These are phyloP conservation scores for Podospora tetraspora DNA, from an alignment of 495 filamentous ascomycete species.

Conservation along the genomic window DNA sequence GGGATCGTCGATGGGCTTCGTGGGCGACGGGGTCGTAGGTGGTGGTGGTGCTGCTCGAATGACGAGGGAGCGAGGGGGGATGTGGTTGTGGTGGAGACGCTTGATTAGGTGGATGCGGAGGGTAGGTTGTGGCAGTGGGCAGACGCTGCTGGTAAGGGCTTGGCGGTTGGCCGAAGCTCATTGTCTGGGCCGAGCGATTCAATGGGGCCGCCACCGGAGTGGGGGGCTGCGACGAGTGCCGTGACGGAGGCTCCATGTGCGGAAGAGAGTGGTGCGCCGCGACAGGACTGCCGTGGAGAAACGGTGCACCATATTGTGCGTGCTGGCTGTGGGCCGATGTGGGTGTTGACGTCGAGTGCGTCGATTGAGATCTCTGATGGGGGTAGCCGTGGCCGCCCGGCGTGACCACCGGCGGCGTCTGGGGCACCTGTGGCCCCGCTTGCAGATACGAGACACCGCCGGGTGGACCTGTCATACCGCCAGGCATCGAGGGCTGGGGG, in stretches of 20 bases:
- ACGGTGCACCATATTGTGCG: conserved; percentile 43
- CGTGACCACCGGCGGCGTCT: conserved; percentile 46
- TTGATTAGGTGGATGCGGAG: conserved; percentile 25
- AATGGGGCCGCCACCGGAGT: conserved; percentile 52
- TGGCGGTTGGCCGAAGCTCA: conserved; percentile 33
- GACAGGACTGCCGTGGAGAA: conserved; percentile 51
- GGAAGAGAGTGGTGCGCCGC: conserved; percentile 39
- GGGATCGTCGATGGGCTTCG: conserved; percentile 32
- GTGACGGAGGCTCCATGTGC: conserved; percentile 40
- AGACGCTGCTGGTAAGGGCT: conserved; percentile 52
- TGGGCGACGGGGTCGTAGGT: conserved; percentile 36
- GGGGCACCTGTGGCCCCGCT: conserved; percentile 39
- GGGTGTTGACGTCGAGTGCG: conserved; percentile 52
- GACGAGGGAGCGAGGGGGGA: conserved; percentile 41
- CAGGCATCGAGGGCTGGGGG: conserved; percentile 34
- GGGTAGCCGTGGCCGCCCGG: conserved; percentile 40
- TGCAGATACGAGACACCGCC: conserved; percentile 39
- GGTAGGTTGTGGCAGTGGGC: conserved; percentile 32
- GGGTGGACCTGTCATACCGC: conserved; percentile 41
- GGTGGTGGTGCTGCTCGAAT: conserved; percentile 39
- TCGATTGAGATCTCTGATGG: conserved; percentile 45
- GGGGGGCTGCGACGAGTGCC: conserved; percentile 50
- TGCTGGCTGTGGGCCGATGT: conserved; percentile 53
- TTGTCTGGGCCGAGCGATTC: conserved; percentile 32
- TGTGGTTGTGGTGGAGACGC: conserved; percentile 36